A percentile compares a stretch with the other conserved stretches of the same genome.
Conservation (phyloP, 2,329 filamentous ascomycete species). For the Cytospora piceae region DNA sequence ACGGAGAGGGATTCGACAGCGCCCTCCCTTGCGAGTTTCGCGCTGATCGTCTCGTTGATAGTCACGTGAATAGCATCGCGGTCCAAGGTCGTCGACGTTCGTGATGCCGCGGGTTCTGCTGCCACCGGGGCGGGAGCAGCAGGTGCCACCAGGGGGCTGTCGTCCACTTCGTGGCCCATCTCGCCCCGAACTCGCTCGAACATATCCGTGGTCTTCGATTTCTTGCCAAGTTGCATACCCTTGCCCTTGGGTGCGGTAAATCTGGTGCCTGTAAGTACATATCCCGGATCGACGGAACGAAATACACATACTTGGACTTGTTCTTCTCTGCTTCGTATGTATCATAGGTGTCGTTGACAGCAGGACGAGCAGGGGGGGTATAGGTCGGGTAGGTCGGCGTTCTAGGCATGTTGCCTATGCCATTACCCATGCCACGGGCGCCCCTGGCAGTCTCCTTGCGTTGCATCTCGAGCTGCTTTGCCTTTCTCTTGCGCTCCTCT, state of each 20-base stretch:
- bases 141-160: conserved; percentile 68
- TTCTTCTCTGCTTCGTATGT: conserved; percentile 98
- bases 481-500: conserved; percentile 97
- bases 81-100: conserved; percentile 69
- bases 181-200: conserved; percentile 94
- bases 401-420: conserved; percentile 57
- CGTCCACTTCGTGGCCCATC: conserved; percentile 83
- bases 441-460: conserved; percentile 90
- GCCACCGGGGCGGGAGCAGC: conserved; percentile 53
- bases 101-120: conserved; percentile 58
- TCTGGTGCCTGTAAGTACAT: conserved; percentile 42
- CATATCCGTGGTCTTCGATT: conserved; percentile 96
- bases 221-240: conserved; percentile 99
- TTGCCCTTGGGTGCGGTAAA: conserved; percentile 80
- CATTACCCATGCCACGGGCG: conserved; percentile 54
- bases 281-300: not conserved
- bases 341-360: conserved; percentile 82
- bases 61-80: conserved; percentile 87
- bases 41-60: conserved; percentile 86
- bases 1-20: conserved; percentile 83
- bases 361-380: conserved; percentile 75
- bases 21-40: conserved; percentile 86
- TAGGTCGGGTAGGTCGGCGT: conserved; percentile 88
- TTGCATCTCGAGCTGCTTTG: conserved; percentile 98
- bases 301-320: conserved; percentile 73